Evolutionary conservation across 352 stramenopile genomes (phyloP), one percentile per base, ranked within the genome.

Genomic region (Blastocystis sp.): DNA sequence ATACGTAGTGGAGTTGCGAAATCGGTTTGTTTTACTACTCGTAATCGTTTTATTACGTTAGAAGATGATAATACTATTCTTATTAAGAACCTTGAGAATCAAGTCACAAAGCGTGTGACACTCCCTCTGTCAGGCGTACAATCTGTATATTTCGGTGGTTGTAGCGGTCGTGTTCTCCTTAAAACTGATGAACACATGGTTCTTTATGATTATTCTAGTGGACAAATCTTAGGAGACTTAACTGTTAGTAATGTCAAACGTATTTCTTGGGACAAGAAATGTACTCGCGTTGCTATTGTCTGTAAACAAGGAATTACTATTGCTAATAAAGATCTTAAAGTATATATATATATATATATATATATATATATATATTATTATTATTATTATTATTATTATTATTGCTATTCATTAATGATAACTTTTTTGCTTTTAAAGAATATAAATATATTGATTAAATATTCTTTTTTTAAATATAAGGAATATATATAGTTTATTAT

Each of bases 141-240:
- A 16, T 42, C 18, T 19, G 72, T 98, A 24, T 94, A 94, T 74
- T 89, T 93, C 55, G 89, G 83, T 48, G 89, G 88, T 58, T 81
- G 87, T 3, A 80, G 88, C n/a, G 91, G 91, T n/a, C 83, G 88
- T 46, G 77, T 97, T 49, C 77, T 98, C 48, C 75, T 97, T 39
- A 80, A 88, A 49, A 81, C 84, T 23, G 87, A 95, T 54, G 88
- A 96, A 75, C 85, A 91, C 58, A 86, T 95, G 66, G 80, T 93
- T 66, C 76, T 98, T 13, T 98, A 96, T 68, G 91, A 98, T 74
- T 92, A 90, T 21, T 82, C 95, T 69, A 91, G 80, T 65, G 79
- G 89, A 45, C 84, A 86, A 58, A 83, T 95, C 39, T 74, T 96
- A 24, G 85, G 83, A 5, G 87, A 95, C 65, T 72, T 96, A 25